These are phyloP conservation scores for Carex littledalei DNA, from an alignment of 176 grass and related monocot genomes.

Conservation along the genomic window DNA sequence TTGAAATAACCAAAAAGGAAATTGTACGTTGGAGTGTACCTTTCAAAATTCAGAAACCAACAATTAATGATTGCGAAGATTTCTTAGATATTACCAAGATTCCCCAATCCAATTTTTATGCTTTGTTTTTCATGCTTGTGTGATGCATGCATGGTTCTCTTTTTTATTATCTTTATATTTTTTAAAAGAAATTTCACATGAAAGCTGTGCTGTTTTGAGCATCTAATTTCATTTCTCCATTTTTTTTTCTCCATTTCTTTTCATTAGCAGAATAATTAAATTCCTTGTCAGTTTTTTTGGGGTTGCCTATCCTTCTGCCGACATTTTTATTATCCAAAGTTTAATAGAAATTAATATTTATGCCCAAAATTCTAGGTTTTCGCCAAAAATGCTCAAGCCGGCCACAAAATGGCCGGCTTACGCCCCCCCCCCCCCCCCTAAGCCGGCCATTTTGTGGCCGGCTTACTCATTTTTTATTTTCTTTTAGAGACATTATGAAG, in stretches of 20 bases:
- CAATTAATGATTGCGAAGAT: not conserved
- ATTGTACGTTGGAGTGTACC: not conserved
- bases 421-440: too few relatives aligned
- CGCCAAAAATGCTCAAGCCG: too few relatives aligned
- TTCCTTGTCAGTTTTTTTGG: not conserved
- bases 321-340: too few relatives aligned
- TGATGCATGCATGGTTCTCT: not conserved
- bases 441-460: too few relatives aligned
- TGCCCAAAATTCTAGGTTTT: too few relatives aligned
- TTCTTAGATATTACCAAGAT: not conserved
- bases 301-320: not conserved
- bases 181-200: not conserved
- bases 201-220: not conserved
- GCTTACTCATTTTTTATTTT: too few relatives aligned
- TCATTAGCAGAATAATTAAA: not conserved
- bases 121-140: slow-evolving; percentile 10
- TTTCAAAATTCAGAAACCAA: not conserved
- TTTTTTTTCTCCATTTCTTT: not conserved
- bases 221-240: not conserved
- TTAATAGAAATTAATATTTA: too few relatives aligned
- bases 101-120: not conserved
- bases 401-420: too few relatives aligned
- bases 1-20: not conserved
- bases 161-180: not conserved
- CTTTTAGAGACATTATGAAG: too few relatives aligned